Evolutionary conservation across 371 early-diverging fungal species (phyloP).

Genomic region (Syncephalastrum racemosum): DNA sequence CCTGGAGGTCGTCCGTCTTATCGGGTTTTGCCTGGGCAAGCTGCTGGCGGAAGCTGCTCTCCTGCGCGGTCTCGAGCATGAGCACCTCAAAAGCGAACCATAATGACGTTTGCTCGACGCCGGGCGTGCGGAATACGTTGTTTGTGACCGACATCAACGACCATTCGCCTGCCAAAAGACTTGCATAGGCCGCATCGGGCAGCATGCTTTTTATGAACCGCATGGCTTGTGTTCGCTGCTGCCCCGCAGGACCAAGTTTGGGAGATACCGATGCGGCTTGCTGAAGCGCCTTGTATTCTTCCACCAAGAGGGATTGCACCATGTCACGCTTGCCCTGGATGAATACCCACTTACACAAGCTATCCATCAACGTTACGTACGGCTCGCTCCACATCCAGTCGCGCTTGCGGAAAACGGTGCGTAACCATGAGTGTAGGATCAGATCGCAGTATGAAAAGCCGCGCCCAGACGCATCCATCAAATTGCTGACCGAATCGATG

Average conservation of each 20-base stretch:
- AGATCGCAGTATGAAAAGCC: slow-evolving; percentile 53
- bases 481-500: slow-evolving; percentile 36
- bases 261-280: slow-evolving; percentile 24
- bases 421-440: slow-evolving; percentile 46
- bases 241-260: slow-evolving; percentile 12
- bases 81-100: slow-evolving; percentile 67
- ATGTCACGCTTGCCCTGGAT: slow-evolving; percentile 21
- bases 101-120: slow-evolving; percentile 38
- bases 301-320: slow-evolving; percentile 28
- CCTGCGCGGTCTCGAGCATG: slow-evolving; percentile 51
- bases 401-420: slow-evolving; percentile 25
- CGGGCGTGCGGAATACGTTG: slow-evolving; percentile 47
- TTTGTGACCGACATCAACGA: slow-evolving; percentile 47
- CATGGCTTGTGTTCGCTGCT: slow-evolving; percentile 20
- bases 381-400: slow-evolving; percentile 49
- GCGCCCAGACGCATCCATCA: slow-evolving; percentile 24
- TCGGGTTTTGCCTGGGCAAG: slow-evolving; percentile 38
- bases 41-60: slow-evolving; percentile 38
- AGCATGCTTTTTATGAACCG: slow-evolving; percentile 39
- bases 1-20: slow-evolving; percentile 28
- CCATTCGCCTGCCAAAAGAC: slow-evolving; percentile 58
- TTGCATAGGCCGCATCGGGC: slow-evolving; percentile 45
- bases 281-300: slow-evolving; percentile 26
- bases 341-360: slow-evolving; percentile 31
- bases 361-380: slow-evolving; percentile 33